Conservation (phyloP, 768 basidiomycete genomes). For the Tricholoma terreum region DNA sequence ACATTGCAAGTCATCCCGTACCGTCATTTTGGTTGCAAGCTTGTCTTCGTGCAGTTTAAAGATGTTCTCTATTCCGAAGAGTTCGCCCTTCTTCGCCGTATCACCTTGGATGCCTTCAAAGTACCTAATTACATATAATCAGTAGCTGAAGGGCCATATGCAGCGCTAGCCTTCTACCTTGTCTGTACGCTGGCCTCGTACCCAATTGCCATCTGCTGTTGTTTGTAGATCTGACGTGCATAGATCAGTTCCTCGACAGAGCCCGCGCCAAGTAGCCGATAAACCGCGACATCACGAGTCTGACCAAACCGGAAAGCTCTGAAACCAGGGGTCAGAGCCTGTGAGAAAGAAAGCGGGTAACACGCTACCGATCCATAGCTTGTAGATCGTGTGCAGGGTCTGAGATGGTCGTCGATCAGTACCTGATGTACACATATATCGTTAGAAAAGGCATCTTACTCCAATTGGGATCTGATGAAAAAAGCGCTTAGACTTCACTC, state of each 20-base stretch:
- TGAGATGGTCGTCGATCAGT: slow-evolving; percentile 26
- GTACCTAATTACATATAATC: slow-evolving; percentile 41
- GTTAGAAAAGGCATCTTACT: slow-evolving; percentile 48
- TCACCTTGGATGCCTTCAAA: slow-evolving; percentile 85
- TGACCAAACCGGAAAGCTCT: slow-evolving; percentile 86
- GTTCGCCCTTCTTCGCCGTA: slow-evolving; percentile 68
- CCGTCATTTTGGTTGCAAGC: slow-evolving; percentile 70
- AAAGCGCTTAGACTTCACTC: slow-evolving; percentile 6
- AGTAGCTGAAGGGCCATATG: neutral
- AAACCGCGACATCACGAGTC: slow-evolving; percentile 80
- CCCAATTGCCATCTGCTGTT: slow-evolving; percentile 90
- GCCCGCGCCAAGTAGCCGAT: slow-evolving; percentile 80
- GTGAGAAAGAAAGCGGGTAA: neutral
- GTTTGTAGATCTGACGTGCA: slow-evolving; percentile 88
- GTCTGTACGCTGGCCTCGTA: slow-evolving; percentile 85
- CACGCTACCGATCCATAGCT: slow-evolving; percentile 69
- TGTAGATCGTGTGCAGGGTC: slow-evolving; percentile 95
- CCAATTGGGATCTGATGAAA: slow-evolving; percentile 81
- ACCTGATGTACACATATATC: neutral
- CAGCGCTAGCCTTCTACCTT: slow-evolving; percentile 36
- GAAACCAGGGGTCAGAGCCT: neutral
- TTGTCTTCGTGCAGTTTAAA: slow-evolving; percentile 73
- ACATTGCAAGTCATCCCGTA: slow-evolving; percentile 29
- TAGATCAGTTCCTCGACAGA: slow-evolving; percentile 88
- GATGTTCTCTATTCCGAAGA: slow-evolving; percentile 85